These are phyloP conservation scores for Shiraia bambusicola DNA, from an alignment of 2,329 filamentous ascomycete genomes.

Conservation along the genomic window DNA sequence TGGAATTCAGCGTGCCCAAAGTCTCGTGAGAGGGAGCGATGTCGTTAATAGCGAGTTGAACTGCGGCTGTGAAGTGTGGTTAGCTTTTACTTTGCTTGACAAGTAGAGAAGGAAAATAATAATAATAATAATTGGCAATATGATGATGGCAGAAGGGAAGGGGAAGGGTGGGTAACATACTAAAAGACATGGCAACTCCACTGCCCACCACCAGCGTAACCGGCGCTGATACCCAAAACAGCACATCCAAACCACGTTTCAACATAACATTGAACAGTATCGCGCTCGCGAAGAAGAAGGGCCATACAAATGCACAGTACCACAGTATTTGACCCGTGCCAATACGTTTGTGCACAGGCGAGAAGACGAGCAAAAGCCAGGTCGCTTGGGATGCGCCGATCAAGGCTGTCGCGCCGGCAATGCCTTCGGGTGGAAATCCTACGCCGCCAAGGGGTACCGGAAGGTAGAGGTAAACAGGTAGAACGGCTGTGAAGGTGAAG, in stretches of 20 bases:
- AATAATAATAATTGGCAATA: too few species aligned
- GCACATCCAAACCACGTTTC: constrained; percentile 43
- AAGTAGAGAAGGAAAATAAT: background rate
- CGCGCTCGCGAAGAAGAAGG: constrained; percentile 60
- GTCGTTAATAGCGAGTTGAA: constrained; percentile 75
- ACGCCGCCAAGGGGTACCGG: constrained; percentile 64
- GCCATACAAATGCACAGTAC: constrained; percentile 60
- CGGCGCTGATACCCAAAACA: constrained; percentile 61
- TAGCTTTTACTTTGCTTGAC: constrained; percentile 5
- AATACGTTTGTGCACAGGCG: constrained; percentile 63
- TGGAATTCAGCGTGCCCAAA: constrained; percentile 70
- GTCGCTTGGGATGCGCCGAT: constrained; percentile 66
- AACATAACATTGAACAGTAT: constrained; percentile 62
- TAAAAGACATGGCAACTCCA: constrained; percentile 69
- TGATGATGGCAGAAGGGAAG: background rate
- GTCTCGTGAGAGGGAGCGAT: constrained; percentile 64
- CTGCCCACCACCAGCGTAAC: constrained; percentile 56
- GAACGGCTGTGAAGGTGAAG: constrained; percentile 69
- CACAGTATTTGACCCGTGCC: constrained; percentile 68
- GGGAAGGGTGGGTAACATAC: constrained; percentile 28
- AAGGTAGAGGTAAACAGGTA: constrained; percentile 70
- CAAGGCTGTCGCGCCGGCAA: constrained; percentile 66
- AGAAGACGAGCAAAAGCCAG: constrained; percentile 73
- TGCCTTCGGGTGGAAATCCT: constrained; percentile 62
- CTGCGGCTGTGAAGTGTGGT: constrained; percentile 47